These are phyloP conservation scores for Colletotrichum endophyticum DNA, from an alignment of 2,329 filamentous ascomycete species.

Conservation along the genomic window DNA sequence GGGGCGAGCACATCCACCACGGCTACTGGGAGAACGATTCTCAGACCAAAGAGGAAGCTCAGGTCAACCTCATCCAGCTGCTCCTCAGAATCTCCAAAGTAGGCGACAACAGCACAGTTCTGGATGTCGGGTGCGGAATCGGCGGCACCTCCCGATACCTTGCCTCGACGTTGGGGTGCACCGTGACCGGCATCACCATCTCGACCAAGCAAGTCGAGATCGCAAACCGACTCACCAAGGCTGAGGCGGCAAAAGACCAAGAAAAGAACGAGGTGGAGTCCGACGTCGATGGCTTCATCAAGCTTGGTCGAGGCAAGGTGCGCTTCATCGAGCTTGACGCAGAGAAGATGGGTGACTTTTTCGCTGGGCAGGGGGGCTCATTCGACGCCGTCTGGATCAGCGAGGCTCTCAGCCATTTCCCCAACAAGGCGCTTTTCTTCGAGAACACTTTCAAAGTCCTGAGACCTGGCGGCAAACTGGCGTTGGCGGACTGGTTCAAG, in stretches of 20 bases:
- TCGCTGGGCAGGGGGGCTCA: constrained; percentile 37
- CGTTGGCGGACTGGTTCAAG: constrained; percentile 68
- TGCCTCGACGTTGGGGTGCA: constrained; percentile 54
- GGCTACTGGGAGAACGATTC: constrained; percentile 59
- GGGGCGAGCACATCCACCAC: constrained; percentile 69
- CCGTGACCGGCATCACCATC: constrained; percentile 65
- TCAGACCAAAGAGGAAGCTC: constrained; percentile 63
- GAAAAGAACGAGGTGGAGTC: neutral
- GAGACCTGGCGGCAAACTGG: constrained; percentile 53
- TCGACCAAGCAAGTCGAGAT: constrained; percentile 64
- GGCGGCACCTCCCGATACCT: constrained; percentile 64
- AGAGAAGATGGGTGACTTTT: constrained; percentile 62
- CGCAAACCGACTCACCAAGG: constrained; percentile 53
- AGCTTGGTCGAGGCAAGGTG: constrained; percentile 50
- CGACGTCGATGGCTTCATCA: constrained; percentile 38
- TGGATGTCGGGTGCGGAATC: constrained; percentile 66
- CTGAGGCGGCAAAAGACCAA: constrained; percentile 28
- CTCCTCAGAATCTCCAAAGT: constrained; percentile 48
- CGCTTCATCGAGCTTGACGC: constrained; percentile 64
- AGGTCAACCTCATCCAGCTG: constrained; percentile 60
- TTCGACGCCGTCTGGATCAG: constrained; percentile 68
- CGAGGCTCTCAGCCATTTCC: constrained; percentile 65
- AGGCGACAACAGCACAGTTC: constrained; percentile 37
- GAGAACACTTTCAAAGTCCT: constrained; percentile 54
- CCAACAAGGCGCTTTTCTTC: constrained; percentile 64